Conservation (phyloP, 108 stramenopile genomes). For the Nitzschia inconspicua region DNA sequence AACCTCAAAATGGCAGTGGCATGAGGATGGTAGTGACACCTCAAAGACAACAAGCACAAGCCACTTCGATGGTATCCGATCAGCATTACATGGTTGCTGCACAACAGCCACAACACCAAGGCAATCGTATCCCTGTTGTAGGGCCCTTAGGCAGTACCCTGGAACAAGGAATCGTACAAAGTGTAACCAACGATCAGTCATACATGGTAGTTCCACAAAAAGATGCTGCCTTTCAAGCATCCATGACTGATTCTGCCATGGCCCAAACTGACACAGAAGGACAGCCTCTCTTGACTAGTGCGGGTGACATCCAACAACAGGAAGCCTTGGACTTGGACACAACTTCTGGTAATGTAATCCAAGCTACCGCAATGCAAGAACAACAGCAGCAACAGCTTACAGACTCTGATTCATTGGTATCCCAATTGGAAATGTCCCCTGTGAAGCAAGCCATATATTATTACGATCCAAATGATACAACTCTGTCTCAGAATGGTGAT, state of each 20-base stretch:
- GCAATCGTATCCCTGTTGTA: background rate
- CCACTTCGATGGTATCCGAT: too few relatives aligned
- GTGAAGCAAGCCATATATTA: conserved; percentile 19
- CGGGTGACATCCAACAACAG: background rate
- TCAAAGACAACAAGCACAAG: too few relatives aligned
- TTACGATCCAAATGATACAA: conserved; percentile 32
- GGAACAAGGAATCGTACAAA: too few relatives aligned
- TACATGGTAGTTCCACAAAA: too few relatives aligned
- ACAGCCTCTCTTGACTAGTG: background rate
- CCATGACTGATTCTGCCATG: background rate
- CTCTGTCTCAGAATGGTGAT: conserved; percentile 9
- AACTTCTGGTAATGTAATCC: background rate
- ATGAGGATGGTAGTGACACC: too few relatives aligned
- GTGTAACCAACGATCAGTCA: too few relatives aligned
- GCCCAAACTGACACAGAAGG: background rate
- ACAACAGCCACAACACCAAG: conserved; percentile 15
- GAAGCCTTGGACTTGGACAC: too few relatives aligned
- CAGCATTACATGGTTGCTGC: too few relatives aligned
- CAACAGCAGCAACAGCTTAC: background rate
- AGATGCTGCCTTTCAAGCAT: background rate
- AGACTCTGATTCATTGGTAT: background rate
- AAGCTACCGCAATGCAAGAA: background rate
- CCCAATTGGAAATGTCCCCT: conserved; percentile 1
- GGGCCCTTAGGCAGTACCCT: background rate
- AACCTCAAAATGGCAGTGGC: too few relatives aligned